Evolutionary conservation across 1,284 basidiomycete genomes (phyloP), one percentile per base, ranked within the genome.

Genomic region (Ganoderma sinense): DNA sequence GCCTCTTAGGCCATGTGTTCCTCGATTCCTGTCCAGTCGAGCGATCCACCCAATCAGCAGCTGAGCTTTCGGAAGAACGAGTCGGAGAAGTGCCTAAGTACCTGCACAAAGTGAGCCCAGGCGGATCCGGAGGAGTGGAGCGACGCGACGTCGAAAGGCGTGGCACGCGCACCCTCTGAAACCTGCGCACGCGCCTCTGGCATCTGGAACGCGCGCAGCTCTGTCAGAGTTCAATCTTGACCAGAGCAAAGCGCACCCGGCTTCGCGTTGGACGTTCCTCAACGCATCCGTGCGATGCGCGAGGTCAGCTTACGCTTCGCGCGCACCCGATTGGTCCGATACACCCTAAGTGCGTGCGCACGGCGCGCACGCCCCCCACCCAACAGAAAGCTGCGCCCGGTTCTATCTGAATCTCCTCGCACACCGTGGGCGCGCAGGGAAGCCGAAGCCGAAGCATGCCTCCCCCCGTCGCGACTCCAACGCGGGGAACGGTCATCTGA

Each of bases 401-500:
- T 26, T 53, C 48, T 53, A 29, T 53, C 48, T 53, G 48, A 26
- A 29, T 53, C 48, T 53, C 23, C 48, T 13, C 8, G 23, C 11
- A 14, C 10, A 53, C 23, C 48, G 48, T 53, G 48, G 48, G 53
- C 53, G 53, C 14, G 53, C 53, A 29, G 31, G 29, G 53, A 56
- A 56, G 53, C 56, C 36, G 56, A 59, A 59, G 56, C 26, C 20
- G 6, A 18, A 39, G 36, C 36, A 11, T 39, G 8, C 36, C n/a
- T n/a, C 53, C 26, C 51, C 26, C 26, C 20, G 13, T 55, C 20
- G 53, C 23, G 23, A 53, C 48, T 53, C 10, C 20, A 36, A 56
- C 53, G 56, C 20, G 36, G 56, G 56, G n/a, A 39, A 36, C 56
- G 56, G 56, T 39, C 56, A 59, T 39, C 56, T 59, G 43, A 45